Conservation (phyloP, 148 eudicot genomes). For the Fagopyrum homotropicum region DNA sequence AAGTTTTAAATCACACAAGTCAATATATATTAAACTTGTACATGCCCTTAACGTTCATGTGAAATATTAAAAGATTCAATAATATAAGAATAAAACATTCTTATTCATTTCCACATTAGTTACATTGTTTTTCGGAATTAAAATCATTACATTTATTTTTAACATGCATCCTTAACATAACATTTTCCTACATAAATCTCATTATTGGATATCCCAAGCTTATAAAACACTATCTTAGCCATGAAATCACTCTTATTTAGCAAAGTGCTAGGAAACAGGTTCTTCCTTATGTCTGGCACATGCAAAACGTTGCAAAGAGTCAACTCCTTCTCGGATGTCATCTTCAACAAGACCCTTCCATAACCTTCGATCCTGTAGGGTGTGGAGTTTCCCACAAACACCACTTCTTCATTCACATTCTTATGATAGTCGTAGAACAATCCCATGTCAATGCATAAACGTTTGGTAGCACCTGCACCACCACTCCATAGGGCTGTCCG, state of each 20-base stretch:
- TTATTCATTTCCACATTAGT: not conserved
- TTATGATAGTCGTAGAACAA: not conserved
- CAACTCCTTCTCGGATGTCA: not conserved
- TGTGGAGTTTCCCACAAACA: not conserved
- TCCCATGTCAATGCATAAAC: not conserved
- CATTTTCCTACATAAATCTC: no score
- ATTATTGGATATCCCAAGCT: not conserved
- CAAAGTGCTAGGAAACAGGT: not conserved
- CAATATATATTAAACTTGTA: not conserved
- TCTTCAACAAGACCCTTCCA: not conserved
- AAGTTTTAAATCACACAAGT: not conserved
- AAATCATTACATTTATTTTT: no score
- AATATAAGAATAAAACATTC: no score
- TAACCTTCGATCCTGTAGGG: not conserved
- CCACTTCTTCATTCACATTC: not conserved
- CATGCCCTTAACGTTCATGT: not conserved
- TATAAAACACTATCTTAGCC: not conserved
- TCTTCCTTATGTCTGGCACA: not conserved
- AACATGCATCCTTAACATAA: no score
- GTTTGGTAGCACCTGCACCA: not conserved
- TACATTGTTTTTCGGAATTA: no score
- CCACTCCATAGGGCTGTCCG: no score
- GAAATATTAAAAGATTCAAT: no score
- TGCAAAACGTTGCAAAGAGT: not conserved
- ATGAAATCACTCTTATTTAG: not conserved